Percentiles rank a stretch among this genome's conserved stretches.
These are phyloP conservation scores for Phycomyces nitens DNA, from an alignment of 192 early-diverging fungal genomes.

Conservation along the genomic window DNA sequence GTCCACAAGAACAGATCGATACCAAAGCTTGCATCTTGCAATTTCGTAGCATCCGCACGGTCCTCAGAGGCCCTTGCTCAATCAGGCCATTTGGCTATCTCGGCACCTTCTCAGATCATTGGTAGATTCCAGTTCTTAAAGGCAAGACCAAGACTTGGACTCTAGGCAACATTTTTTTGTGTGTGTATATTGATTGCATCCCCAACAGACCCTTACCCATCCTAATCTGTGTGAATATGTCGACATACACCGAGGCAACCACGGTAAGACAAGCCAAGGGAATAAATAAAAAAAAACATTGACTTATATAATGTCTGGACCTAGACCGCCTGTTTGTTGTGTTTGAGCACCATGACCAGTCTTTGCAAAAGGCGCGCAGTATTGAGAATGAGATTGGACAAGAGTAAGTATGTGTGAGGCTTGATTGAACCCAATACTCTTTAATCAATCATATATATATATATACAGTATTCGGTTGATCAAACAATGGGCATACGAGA, in stretches of 20 bases:
- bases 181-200: not conserved
- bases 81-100: conserved; percentile 31
- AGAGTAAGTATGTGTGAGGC: not conserved
- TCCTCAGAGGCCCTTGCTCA: conserved; percentile 29
- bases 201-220: conserved; percentile 47
- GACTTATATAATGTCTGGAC: too few relatives aligned
- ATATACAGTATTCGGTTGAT: conserved; percentile 22
- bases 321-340: conserved; percentile 60
- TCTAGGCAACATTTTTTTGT: not conserved
- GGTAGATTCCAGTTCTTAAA: conserved; percentile 47
- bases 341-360: conserved; percentile 43
- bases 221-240: conserved; percentile 63
- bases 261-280: conserved; percentile 36
- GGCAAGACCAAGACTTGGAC: conserved; percentile 10
- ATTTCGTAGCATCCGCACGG: conserved; percentile 29
- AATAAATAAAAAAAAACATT: too few relatives aligned
- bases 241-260: conserved; percentile 60
- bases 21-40: conserved; percentile 14
- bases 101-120: conserved; percentile 46
- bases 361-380: conserved; percentile 17
- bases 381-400: not conserved
- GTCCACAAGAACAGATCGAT: not conserved
- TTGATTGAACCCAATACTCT: too few relatives aligned
- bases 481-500: conserved; percentile 49
- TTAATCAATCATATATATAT: too few relatives aligned